These are phyloP conservation scores for Aspergillus sergii DNA, from an alignment of 2,329 filamentous ascomycete species.

Conservation along the genomic window DNA sequence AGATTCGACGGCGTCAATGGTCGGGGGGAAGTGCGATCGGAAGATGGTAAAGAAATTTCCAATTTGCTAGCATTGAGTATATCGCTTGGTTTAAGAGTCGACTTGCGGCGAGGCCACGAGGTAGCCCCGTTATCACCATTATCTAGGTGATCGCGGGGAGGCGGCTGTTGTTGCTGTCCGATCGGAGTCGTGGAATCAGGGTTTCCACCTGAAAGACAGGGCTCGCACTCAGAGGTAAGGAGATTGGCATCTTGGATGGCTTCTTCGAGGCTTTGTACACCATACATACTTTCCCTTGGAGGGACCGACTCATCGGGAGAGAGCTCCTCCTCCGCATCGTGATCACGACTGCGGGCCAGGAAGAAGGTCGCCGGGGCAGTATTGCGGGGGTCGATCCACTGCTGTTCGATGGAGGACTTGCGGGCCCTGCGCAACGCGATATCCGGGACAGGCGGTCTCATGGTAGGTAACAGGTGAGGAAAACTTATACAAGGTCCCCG, in stretches of 20 bases:
- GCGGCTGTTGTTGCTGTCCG: conserved; percentile 15
- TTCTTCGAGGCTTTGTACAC: conserved; percentile 60
- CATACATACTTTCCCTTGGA: conserved; percentile 53
- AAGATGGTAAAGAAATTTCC: conserved; percentile 24
- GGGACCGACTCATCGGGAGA: conserved; percentile 33
- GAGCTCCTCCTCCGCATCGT: conserved; percentile 38
- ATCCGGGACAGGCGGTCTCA: conserved; percentile 43
- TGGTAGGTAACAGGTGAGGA: conserved; percentile 26
- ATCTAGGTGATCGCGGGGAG: conserved; percentile 13
- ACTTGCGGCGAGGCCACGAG: conserved; percentile 32
- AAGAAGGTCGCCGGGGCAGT: conserved; percentile 61
- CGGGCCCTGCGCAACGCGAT: conserved; percentile 33
- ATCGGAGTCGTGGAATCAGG: conserved; percentile 10
- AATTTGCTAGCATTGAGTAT: conserved; percentile 15
- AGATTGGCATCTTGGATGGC: conserved; percentile 47
- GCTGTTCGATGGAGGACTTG: conserved; percentile 39
- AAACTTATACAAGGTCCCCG: background rate
- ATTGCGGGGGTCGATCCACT: conserved; percentile 40
- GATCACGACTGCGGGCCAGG: conserved; percentile 54
- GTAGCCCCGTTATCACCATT: conserved; percentile 26
- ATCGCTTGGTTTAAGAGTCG: conserved; percentile 33
- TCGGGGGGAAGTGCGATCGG: conserved; percentile 36
- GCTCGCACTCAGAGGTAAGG: conserved; percentile 12
- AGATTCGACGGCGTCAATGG: conserved; percentile 52
- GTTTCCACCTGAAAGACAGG: conserved; percentile 3